Conservation (phyloP, 192 early-diverging fungal genomes). For the Mortierella hygrophila region DNA sequence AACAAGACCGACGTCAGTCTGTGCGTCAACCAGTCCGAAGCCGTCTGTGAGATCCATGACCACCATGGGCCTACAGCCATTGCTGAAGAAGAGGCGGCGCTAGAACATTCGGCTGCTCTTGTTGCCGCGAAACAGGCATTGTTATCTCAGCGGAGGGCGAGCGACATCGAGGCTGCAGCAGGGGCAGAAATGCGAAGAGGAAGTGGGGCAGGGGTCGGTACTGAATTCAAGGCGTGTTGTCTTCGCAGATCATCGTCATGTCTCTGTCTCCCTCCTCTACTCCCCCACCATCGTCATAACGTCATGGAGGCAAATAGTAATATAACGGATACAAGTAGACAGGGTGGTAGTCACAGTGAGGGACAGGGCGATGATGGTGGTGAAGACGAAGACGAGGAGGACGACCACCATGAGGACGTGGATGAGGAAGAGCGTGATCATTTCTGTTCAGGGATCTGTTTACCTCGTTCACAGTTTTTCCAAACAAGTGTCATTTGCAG, state of each 20-base stretch:
- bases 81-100: slow-evolving; percentile 37
- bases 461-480: slow-evolving; percentile 35
- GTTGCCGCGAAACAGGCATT: not conserved
- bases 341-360: not conserved
- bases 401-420: not conserved
- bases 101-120: slow-evolving; percentile 22
- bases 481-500: slow-evolving; percentile 50
- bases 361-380: too few species aligned
- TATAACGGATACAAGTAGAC: not conserved
- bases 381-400: not conserved
- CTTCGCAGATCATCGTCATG: not conserved
- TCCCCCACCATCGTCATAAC: not conserved
- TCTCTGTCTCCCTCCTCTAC: not conserved
- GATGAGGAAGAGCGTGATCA: slow-evolving; percentile 22
- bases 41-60: not conserved
- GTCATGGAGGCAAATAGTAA: not conserved
- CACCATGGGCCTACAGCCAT: slow-evolving; percentile 29
- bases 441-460: slow-evolving; percentile 36
- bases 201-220: not conserved
- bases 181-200: not conserved
- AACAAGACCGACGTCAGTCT: not conserved
- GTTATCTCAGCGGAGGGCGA: not conserved
- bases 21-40: not conserved
- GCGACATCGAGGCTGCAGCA: not conserved
- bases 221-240: not conserved